A percentile compares a stretch with the other conserved stretches of the same genome.
Conservation (phyloP, 176 grass and related monocot species). For the Hyparrhenia diplandra region DNA sequence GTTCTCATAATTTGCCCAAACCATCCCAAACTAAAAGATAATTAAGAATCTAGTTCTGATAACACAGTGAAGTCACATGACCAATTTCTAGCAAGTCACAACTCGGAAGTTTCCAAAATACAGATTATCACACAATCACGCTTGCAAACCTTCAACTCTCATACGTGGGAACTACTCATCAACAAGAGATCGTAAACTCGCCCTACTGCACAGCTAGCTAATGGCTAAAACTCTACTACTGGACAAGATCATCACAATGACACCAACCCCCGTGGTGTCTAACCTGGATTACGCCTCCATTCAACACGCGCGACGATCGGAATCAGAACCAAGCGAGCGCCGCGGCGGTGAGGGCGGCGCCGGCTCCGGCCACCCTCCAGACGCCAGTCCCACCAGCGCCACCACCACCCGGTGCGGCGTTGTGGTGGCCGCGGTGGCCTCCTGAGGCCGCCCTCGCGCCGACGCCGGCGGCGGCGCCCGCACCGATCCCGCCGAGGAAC, state of each 20-base stretch:
- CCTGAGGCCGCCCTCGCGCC: not conserved
- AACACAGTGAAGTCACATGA: not conserved
- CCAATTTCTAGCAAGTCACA: not conserved
- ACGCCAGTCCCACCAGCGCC: not conserved
- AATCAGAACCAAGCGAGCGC: slow-evolving; percentile 20
- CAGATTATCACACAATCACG: not conserved
- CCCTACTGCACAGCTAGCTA: not conserved
- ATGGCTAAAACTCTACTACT: not conserved
- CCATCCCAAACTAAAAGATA: not conserved
- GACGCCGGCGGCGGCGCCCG: not conserved
- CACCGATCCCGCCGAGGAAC: not conserved
- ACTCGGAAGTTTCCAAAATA: not conserved
- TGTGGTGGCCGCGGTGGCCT: not conserved
- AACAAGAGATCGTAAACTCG: not conserved
- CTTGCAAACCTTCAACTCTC: not conserved
- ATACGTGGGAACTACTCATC: not conserved
- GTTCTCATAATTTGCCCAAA: not conserved
- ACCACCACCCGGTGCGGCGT: not conserved
- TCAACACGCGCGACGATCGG: not conserved
- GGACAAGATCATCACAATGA: not conserved
- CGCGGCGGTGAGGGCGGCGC: not conserved
- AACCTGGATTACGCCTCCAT: not conserved
- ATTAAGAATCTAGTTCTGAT: not conserved
- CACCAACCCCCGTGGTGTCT: not conserved
- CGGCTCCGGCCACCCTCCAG: not conserved